phyloP scores from a whole-genome alignment of 179 eudicot genomes.

The Beta corolliflora region DNA sequence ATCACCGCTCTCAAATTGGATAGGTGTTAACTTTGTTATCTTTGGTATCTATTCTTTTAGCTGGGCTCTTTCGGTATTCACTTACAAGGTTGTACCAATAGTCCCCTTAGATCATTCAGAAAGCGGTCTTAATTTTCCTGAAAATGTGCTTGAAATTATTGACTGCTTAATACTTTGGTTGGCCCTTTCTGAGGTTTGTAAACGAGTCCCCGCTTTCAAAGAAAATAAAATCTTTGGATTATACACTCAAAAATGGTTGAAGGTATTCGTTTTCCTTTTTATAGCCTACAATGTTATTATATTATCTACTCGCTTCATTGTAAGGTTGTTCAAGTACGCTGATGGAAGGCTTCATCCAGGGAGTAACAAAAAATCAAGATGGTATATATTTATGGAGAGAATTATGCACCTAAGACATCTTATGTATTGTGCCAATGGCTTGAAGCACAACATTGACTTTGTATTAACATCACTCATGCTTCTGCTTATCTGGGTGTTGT shows the following conservation, averaged over 20 bases:
- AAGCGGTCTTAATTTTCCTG: constrained; percentile 11
- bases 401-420: background rate
- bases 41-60: too few species aligned
- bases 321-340: background rate
- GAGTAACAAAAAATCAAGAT: background rate
- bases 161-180: constrained; percentile 5
- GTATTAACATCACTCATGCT: background rate
- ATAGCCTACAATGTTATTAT: constrained; percentile 3
- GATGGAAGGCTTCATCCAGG: too few species aligned
- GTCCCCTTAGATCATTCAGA: constrained; percentile 2
- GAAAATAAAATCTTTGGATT: background rate
- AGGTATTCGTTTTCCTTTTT: background rate
- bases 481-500: background rate
- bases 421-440: constrained; percentile 20
- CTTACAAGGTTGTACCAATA: background rate
- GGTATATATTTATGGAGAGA: background rate
- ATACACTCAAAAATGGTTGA: background rate
- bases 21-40: too few species aligned
- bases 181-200: background rate
- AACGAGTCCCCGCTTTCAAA: background rate
- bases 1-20: background rate
- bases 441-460: constrained; percentile 1
- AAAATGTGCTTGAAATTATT: constrained; percentile 1
- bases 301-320: constrained; percentile 10
- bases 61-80: background rate